Base-by-base conservation (phyloP, 805 yeast genomes). In the Yarrowia deformans region DNA sequence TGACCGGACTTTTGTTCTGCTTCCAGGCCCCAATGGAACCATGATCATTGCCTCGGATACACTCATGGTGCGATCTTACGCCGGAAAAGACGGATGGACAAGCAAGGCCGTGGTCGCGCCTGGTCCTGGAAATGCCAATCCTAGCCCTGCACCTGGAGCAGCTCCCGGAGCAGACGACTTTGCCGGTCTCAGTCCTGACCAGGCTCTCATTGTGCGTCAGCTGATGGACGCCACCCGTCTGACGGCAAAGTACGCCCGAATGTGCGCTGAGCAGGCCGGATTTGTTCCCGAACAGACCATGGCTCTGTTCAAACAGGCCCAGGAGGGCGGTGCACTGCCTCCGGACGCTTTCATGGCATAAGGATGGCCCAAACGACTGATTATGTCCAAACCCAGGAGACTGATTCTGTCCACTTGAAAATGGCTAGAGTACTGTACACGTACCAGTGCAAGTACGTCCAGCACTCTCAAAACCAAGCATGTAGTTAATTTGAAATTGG, bases 11-110 rank as follows among this genome's bases (percentile, higher is more conserved):
- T 87, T 95, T 76, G 82, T 91, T n/a, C 81, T 90, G 34, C 88
- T 93, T 1, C 87, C 90, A 14, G 88, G 88, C 1, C 85, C 87
- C 18, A 84, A 84, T 69, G 90, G 93, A 5, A 80, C 86, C 39
- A 86, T 91, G 81, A 81, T 92, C n/a, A 87, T 95, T 39, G 97
- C 97, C 16, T 89, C 96, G 42, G 99, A 95, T 78, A 77, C 91
- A 76, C 81, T 95, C 67, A 82, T 87, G 16, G 79, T 95, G 3
- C 86, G 97, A 72, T 83, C 88, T 8, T 83, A 80, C 72, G 82
- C 88, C 0, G 87, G 85, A 4, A 73, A 79, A 32, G 81, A 84
- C 35, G 84, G 91, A 0, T 91, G 94, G 93, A 69, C 69, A 49
- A 72, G 67, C 56, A 37, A 68, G 13, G 40, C 58, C 45, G 16